These are phyloP conservation scores for Mucor ambiguus DNA, from an alignment of 371 early-diverging fungal genomes.

Conservation along the genomic window DNA sequence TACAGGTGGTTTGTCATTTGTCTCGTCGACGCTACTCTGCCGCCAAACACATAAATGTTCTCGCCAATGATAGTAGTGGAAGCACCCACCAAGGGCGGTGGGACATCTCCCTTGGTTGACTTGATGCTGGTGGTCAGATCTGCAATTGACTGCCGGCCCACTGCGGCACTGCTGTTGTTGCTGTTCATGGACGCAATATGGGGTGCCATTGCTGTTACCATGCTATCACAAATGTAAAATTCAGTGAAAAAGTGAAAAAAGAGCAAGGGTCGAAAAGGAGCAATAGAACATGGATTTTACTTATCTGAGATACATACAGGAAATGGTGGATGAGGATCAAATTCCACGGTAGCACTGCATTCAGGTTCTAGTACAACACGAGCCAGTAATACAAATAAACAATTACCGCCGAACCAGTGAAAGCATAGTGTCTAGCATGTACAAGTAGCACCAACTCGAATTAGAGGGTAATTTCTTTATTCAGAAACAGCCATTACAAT, in stretches of 20 bases:
- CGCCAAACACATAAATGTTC: slow-evolving; percentile 76
- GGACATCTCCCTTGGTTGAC: slow-evolving; percentile 72
- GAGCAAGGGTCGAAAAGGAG: not conserved
- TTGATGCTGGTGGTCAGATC: slow-evolving; percentile 23
- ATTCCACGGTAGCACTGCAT: slow-evolving; percentile 4
- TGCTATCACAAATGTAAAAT: not conserved
- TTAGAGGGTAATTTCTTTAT: not conserved
- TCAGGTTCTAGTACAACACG: not conserved
- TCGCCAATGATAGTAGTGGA: slow-evolving; percentile 72
- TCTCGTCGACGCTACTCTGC: slow-evolving; percentile 66
- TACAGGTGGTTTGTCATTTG: slow-evolving; percentile 77
- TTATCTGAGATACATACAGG: not conserved
- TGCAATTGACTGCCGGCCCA: slow-evolving; percentile 21
- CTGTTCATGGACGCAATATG: not conserved
- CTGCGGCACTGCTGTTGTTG: not conserved
- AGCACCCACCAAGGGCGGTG: slow-evolving; percentile 79
- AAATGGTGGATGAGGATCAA: not conserved
- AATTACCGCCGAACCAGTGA: slow-evolving; percentile 4
- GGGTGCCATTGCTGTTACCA: not conserved
- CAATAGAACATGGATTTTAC: not conserved
- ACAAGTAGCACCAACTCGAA: not conserved
- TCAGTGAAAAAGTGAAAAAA: not conserved
- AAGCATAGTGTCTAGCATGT: not conserved
- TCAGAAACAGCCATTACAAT: not conserved
- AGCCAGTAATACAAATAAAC: not conserved